Percentiles rank a stretch among this genome's conserved stretches.
Evolutionary conservation across 139 green algal genomes (phyloP).

Genomic region (Axilococcus clingmanii): DNA sequence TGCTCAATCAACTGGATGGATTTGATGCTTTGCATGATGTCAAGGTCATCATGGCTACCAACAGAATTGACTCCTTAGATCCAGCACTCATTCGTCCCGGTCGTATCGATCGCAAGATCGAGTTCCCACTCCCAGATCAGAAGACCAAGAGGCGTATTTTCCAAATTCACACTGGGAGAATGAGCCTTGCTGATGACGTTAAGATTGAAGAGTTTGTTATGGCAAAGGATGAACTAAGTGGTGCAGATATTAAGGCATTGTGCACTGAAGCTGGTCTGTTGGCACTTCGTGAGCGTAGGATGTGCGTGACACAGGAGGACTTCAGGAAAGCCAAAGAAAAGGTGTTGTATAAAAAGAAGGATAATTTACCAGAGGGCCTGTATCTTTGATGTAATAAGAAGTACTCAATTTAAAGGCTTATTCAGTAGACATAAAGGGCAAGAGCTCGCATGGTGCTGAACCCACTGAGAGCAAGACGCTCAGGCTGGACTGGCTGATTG

Average conservation of each 20-base stretch:
- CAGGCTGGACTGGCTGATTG: too few relatives aligned
- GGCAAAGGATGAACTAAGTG: conserved; percentile 86
- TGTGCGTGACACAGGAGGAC: conserved; percentile 81
- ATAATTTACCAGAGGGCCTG: conserved; percentile 92
- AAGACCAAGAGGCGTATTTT: conserved; percentile 99
- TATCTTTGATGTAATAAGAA: conserved; percentile 75
- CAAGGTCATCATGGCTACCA: conserved; percentile 99
- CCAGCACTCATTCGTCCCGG: conserved; percentile 93
- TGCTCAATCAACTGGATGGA: conserved; percentile 97
- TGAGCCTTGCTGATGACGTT: conserved; percentile 92
- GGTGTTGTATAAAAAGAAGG: conserved; percentile 99
- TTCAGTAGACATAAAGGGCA: not conserved
- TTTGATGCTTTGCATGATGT: conserved; percentile 92
- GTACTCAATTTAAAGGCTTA: not conserved
- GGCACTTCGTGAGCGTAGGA: conserved; percentile 89
- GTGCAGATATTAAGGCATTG: conserved; percentile 97
- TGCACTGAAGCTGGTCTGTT: conserved; percentile 98
- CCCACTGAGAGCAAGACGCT: too few relatives aligned
- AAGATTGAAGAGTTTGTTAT: conserved; percentile 97
- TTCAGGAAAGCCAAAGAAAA: conserved; percentile 87
- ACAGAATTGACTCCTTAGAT: conserved; percentile 95
- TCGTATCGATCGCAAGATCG: conserved; percentile 91
- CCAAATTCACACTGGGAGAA: conserved; percentile 75
- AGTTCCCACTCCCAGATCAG: conserved; percentile 96
- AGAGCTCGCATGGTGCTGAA: too few relatives aligned